These are phyloP conservation scores for Benincasa hispida DNA, from an alignment of 306 rosid species.

Conservation along the genomic window DNA sequence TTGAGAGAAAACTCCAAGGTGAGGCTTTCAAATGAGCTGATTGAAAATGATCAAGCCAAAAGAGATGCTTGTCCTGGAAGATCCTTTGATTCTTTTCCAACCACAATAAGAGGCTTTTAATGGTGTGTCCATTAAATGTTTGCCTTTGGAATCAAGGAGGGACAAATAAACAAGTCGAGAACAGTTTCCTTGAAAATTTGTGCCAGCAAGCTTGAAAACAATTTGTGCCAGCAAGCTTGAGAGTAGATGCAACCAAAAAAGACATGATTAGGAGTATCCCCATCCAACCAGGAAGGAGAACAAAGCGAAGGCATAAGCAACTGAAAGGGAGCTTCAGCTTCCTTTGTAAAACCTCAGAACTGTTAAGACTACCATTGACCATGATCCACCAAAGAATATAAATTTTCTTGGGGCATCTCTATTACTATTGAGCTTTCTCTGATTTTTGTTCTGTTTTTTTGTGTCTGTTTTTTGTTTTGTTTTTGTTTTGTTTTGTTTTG, in stretches of 20 bases:
- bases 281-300: neutral
- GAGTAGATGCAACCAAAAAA: neutral
- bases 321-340: neutral
- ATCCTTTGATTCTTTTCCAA: neutral
- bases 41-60: too few relatives aligned
- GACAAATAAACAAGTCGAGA: neutral
- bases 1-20: neutral
- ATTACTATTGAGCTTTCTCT: neutral
- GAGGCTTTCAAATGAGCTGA: neutral
- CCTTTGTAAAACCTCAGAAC: neutral
- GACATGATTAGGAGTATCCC: neutral
- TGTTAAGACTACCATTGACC: neutral
- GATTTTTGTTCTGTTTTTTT: neutral
- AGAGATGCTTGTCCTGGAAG: neutral
- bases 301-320: neutral
- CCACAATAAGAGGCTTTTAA: neutral
- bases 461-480: too few relatives aligned
- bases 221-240: neutral
- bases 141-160: neutral
- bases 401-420: neutral
- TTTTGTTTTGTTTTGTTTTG: too few relatives aligned
- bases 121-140: neutral
- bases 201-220: neutral
- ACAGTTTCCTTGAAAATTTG: neutral
- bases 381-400: neutral